A percentile compares a stretch with the other conserved stretches of the same genome.
Conservation (phyloP, 2,329 filamentous ascomycete genomes). For the Fusarium pininemorale region DNA sequence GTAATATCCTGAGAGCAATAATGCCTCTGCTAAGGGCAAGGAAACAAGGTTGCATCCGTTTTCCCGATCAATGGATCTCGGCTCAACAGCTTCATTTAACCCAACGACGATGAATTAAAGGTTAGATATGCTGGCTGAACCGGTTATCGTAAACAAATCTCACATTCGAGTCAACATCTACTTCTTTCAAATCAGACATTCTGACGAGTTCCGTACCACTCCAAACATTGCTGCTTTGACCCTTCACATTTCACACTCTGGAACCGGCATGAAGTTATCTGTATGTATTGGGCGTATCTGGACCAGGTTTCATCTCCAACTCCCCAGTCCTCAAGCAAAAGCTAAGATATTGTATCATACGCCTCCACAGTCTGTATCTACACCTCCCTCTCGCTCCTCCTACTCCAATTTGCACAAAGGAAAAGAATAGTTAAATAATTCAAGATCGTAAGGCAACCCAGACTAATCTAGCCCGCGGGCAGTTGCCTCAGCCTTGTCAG, state of each 20-base stretch:
- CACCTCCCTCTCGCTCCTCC: constrained; percentile 17
- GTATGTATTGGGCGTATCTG: constrained; percentile 30
- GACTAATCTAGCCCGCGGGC: constrained; percentile 34
- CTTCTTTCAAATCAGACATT: not conserved
- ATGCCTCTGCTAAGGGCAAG: not conserved
- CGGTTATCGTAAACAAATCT: not conserved
- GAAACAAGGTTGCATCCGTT: constrained; percentile 17
- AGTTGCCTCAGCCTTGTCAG: constrained; percentile 42
- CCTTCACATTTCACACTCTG: not conserved
- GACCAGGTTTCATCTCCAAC: constrained; percentile 21
- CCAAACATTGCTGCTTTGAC: not conserved
- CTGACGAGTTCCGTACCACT: not conserved
- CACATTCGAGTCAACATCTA: not conserved
- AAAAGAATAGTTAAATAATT: constrained; percentile 24
- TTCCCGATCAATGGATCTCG: not conserved
- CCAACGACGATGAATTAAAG: constrained; percentile 5
- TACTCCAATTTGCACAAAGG: constrained; percentile 40
- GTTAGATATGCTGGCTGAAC: not conserved
- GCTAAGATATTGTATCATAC: constrained; percentile 23
- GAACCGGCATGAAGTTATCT: constrained; percentile 5
- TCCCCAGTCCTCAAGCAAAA: constrained; percentile 17
- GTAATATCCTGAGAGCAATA: not conserved
- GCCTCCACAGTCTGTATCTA: constrained; percentile 38
- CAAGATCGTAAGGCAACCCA: constrained; percentile 17
- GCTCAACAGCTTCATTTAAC: constrained; percentile 17